Conservation (phyloP, 2,329 filamentous ascomycete genomes). For the Paecilomyces sp. region DNA sequence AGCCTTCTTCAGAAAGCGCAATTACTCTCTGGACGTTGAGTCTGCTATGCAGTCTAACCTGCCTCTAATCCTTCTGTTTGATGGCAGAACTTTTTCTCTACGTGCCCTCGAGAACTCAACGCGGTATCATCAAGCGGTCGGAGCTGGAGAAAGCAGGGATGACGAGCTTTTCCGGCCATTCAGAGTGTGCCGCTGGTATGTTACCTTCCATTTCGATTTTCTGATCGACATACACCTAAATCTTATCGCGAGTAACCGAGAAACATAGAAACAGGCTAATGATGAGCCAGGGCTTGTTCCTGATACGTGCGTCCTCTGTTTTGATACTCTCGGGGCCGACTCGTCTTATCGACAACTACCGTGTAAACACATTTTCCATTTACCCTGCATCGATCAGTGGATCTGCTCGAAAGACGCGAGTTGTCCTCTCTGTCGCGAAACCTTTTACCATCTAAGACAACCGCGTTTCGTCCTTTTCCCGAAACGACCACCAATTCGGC, state of each 20-base stretch:
- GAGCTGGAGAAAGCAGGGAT: neutral
- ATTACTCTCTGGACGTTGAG: neutral
- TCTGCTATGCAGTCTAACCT: neutral
- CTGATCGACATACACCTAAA: neutral
- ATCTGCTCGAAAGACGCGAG: neutral
- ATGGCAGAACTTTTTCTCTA: neutral
- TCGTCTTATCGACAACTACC: constrained; percentile 1
- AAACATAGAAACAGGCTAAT: neutral
- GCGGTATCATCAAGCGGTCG: neutral
- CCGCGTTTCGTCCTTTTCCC: neutral
- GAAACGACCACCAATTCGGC: neutral
- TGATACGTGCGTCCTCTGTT: neutral
- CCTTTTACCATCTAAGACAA: neutral
- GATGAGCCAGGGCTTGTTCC: neutral
- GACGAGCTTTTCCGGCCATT: neutral
- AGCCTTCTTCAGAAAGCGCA: neutral
- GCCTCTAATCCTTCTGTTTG: neutral
- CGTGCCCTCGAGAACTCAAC: neutral
- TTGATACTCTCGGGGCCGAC: neutral
- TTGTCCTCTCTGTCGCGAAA: neutral
- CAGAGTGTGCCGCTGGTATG: neutral
- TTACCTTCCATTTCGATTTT: neutral
- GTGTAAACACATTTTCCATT: constrained; percentile 1
- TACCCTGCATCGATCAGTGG: constrained; percentile 1
- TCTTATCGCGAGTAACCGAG: neutral